A percentile compares a stretch with the other conserved stretches of the same genome.
These are phyloP conservation scores for Ceratobasidium sp. DNA, from an alignment of 1,284 basidiomycete genomes.

Conservation along the genomic window DNA sequence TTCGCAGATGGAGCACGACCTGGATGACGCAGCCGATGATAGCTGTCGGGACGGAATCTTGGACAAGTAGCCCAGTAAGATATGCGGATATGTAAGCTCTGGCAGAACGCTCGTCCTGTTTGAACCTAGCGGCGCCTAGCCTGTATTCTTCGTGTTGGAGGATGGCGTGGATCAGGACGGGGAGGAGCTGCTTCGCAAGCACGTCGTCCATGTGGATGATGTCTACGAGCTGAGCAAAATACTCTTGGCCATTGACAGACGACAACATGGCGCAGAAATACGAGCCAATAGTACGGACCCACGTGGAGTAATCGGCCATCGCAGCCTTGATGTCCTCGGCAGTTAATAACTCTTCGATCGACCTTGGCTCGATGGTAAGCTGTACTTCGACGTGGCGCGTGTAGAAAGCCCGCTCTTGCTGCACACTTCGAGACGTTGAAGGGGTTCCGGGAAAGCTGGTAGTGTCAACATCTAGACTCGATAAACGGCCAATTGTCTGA, in stretches of 20 bases:
- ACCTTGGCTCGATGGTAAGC: conserved; percentile 48
- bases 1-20: conserved; percentile 84
- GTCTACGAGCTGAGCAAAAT: conserved; percentile 76
- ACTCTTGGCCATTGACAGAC: conserved; percentile 58
- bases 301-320: conserved; percentile 66
- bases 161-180: conserved; percentile 79
- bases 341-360: conserved; percentile 47
- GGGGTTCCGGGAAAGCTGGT: conserved; percentile 31
- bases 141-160: conserved; percentile 60
- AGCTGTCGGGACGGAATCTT: conserved; percentile 59
- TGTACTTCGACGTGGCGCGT: conserved; percentile 9
- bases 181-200: conserved; percentile 78
- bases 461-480: conserved; percentile 24
- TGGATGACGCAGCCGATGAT: conserved; percentile 79
- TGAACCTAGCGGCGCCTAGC: conserved; percentile 15
- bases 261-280: conserved; percentile 37
- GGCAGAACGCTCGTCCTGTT: conserved; percentile 2
- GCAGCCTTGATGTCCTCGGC: conserved; percentile 38
- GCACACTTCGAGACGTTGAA: conserved; percentile 24
- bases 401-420: conserved; percentile 27
- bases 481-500: conserved; percentile 37
- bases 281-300: conserved; percentile 71
- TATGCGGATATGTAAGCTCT: conserved; percentile 64
- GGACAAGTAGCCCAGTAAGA: conserved; percentile 71
- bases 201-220: conserved; percentile 68